Evolutionary conservation across 1,284 basidiomycete species (phyloP).

Genomic region (Sanguinoderma infundibulare): DNA sequence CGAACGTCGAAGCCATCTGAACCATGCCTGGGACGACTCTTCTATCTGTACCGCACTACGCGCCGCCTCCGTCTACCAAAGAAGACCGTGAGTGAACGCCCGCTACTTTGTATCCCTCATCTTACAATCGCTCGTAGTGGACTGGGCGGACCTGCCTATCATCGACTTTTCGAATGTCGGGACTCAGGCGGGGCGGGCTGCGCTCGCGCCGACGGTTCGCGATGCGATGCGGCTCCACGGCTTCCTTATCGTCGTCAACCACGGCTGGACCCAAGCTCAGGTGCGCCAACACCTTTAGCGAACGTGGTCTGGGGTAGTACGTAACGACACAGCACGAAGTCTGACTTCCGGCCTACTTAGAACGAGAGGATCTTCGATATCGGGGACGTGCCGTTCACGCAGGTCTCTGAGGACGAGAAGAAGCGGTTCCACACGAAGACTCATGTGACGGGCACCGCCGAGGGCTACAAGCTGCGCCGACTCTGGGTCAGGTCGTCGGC

Average conservation of each 20-base stretch:
- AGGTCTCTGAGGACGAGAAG: constrained; percentile 56
- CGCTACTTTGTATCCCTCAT: too few relatives aligned
- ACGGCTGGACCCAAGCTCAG: constrained; percentile 52
- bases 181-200: constrained; percentile 48
- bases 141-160: constrained; percentile 69
- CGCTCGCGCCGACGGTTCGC: constrained; percentile 52
- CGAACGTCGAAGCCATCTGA: not conserved
- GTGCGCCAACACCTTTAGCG: constrained; percentile 38
- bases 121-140: constrained; percentile 43
- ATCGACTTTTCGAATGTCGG: constrained; percentile 61
- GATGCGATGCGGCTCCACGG: constrained; percentile 64
- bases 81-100: constrained; percentile 36
- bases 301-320: not conserved
- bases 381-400: constrained; percentile 57
- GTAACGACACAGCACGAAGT: too few relatives aligned
- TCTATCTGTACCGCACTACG: constrained; percentile 37
- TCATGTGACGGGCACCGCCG: constrained; percentile 48
- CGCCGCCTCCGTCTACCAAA: constrained; percentile 37
- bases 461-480: constrained; percentile 54
- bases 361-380: constrained; percentile 55
- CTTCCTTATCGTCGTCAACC: constrained; percentile 66
- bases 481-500: constrained; percentile 41
- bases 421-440: constrained; percentile 45
- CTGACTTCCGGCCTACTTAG: not conserved
- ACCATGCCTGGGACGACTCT: constrained; percentile 14